Base-by-base conservation (phyloP, 352 stramenopile genomes). In the Pythium pyrilobum region DNA sequence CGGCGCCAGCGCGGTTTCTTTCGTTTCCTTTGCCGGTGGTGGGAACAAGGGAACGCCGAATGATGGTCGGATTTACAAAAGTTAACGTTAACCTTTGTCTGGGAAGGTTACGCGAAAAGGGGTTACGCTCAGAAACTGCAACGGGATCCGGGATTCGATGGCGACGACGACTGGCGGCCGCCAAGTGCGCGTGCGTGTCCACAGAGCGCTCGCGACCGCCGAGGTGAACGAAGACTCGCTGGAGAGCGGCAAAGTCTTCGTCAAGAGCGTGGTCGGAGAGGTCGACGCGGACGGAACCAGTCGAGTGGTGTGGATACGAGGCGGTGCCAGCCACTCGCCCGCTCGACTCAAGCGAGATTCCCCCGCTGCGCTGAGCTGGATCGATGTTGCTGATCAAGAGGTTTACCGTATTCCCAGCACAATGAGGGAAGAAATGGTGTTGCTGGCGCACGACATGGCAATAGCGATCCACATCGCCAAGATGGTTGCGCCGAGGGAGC, bases 31-130 rank as follows among this genome's bases (percentile, higher is more conserved):
- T 28, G 3, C 7, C 18, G 38, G n/a, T n/a, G n/a, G n/a, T n/a
- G n/a, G n/a, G n/a, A n/a, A n/a, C 20, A 37, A 40, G 18, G 27
- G 43, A 36, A 62, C 50, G 23, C 27, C 20, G 54, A 62, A 46
- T 62, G 54, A 62, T 62, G 54, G 54, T 62, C 54, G 32, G 13
- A 28, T 52, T 41, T 23, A 25, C 7, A 44, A 42, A 40, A 56
- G 39, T 41, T 40, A 44, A 36, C 21, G 38, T 44, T 44, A 44
- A 44, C 38, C 29, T 44, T 23, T 2, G 16, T 20, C n/a, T 2
- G 15, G 25, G 15, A 4, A 25, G 42, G 42, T 33, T 49, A 49
- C 42, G 24, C 27, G 7, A 3, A n/a, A 11, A 16, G 8, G 4
- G 34, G 42, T 45, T 39, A 52, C 32, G 25, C 15, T 37, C n/a